Percentiles rank a stretch among this genome's conserved stretches.
phyloP scores from a whole-genome alignment of 768 basidiomycete genomes.

The Tremella fuciformis region DNA sequence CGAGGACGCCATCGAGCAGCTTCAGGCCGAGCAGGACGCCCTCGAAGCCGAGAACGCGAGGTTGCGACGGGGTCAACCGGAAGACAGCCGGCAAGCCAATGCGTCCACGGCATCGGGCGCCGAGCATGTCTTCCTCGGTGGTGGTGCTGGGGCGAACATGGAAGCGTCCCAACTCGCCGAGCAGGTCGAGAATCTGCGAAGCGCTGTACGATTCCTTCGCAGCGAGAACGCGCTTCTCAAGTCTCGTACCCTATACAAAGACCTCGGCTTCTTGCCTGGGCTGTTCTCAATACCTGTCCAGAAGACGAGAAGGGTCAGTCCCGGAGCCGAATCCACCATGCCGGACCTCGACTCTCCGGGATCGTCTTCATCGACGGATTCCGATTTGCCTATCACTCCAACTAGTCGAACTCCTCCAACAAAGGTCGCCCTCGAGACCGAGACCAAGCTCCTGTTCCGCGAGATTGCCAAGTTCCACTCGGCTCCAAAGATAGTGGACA shows the following conservation, averaged over 20 bases:
- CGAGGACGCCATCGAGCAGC: constrained; percentile 88
- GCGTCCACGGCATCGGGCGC: constrained; percentile 59
- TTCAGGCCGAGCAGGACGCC: constrained; percentile 81
- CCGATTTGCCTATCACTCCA: constrained; percentile 17
- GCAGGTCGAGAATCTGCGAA: constrained; percentile 85
- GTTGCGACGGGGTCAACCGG: constrained; percentile 61
- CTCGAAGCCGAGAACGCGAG: constrained; percentile 85
- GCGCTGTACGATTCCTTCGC: constrained; percentile 86
- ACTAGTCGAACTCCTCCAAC: constrained; percentile 11
- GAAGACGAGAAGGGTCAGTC: too few species aligned
- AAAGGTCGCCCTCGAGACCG: constrained; percentile 64
- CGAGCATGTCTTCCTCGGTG: constrained; percentile 13
- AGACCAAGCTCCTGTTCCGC: constrained; percentile 81
- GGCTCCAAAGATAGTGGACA: constrained; percentile 77
- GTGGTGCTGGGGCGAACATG: constrained; percentile 58
- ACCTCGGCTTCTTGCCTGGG: constrained; percentile 70
- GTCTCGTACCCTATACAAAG: constrained; percentile 81
- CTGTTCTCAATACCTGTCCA: constrained; percentile 49
- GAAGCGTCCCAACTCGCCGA: constrained; percentile 86
- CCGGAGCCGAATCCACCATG: constrained; percentile 45
- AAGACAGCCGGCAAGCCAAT: constrained; percentile 60
- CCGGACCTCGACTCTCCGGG: constrained; percentile 55
- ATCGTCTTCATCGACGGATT: constrained; percentile 59
- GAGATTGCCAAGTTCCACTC: constrained; percentile 84
- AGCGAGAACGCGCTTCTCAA: constrained; percentile 90